Evolutionary conservation across 306 rosid genomes (phyloP), one percentile per base, ranked within the genome.

Genomic region (Arachis stenosperma): DNA sequence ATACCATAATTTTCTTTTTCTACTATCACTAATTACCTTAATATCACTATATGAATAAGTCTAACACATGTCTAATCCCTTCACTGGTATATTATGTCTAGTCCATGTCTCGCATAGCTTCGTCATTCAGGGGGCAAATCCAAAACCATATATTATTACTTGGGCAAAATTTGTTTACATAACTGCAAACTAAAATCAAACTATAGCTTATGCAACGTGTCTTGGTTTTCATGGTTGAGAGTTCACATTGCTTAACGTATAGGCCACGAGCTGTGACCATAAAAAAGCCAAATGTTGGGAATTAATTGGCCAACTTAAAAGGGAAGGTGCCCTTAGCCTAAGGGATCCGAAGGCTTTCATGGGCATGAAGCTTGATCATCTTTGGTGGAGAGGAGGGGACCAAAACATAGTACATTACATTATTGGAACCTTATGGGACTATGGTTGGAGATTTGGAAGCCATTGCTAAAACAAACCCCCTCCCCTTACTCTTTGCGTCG

Each of bases 351-450:
- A 71, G 17, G 63, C 57, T 69, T 61, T 42, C 50, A 8, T 36
- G 72, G 72, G 58, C 46, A 65, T 55, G 76, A 66, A 47, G 57
- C 43, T 12, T 22, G 73, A 57, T 60, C 63, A 68, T 70, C 79
- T 77, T 46, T 65, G 50, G 76, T 80, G 82, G 57, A 65, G 73
- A 30, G 52, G 77, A 62, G 72, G 88, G 85, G 83, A 74, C 85
- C 83, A 60, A 69, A 48, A 44, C 37, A 33, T 36, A 51, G 64
- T 60, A 65, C 67, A 57, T 58, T 41, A 56, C 51, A 70, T 63
- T 65, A 71, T 76, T 44, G 47, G 57, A 52, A 52, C 44, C 69
- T 27, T 60, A 17, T 59, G 30, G 54, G 37, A 33, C 37, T 22
- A 50, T 61, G 79, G 44, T 22, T 17, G 27, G 51, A 85, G 65